Percentiles rank a stretch among this genome's conserved stretches.
Conservation (phyloP, 2,329 filamentous ascomycete genomes). For the Westerdykella sp. region DNA sequence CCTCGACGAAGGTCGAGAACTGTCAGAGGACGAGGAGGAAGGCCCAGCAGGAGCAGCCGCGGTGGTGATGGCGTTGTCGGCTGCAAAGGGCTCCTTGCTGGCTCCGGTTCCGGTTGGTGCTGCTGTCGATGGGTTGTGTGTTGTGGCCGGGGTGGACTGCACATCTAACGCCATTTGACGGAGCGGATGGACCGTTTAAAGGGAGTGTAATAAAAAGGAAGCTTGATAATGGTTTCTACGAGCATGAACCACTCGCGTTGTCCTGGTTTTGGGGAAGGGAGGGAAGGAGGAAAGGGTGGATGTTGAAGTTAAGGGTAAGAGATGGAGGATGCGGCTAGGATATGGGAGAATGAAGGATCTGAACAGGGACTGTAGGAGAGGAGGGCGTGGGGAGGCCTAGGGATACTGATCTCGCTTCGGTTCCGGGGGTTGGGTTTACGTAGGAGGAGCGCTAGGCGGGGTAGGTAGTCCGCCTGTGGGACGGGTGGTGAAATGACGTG, state of each 20-base stretch:
- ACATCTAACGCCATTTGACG: slow-evolving; percentile 48
- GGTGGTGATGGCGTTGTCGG: not conserved
- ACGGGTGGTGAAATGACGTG: too few relatives aligned
- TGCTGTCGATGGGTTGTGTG: slow-evolving; percentile 10
- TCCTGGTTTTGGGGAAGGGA: too few relatives aligned
- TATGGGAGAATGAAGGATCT: too few relatives aligned
- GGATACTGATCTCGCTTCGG: too few relatives aligned
- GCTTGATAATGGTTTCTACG: slow-evolving; percentile 23
- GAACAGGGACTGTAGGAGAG: too few relatives aligned
- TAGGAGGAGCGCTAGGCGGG: too few relatives aligned
- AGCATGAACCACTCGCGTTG: slow-evolving; percentile 35
- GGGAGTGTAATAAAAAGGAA: slow-evolving; percentile 36
- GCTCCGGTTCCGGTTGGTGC: slow-evolving; percentile 9
- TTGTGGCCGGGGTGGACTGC: slow-evolving; percentile 11
- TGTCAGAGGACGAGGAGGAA: not conserved
- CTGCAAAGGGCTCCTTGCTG: slow-evolving; percentile 4
- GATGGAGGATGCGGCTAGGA: too few relatives aligned
- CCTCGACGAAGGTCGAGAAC: not conserved
- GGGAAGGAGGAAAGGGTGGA: too few relatives aligned
- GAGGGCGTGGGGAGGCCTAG: too few relatives aligned
- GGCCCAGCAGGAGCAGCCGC: not conserved
- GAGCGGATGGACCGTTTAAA: slow-evolving; percentile 42
- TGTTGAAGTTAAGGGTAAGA: too few relatives aligned
- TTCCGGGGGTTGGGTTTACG: too few relatives aligned
- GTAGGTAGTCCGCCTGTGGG: too few relatives aligned